phyloP scores from a whole-genome alignment of 2,329 filamentous ascomycete species.

The Talaromyces sp. region DNA sequence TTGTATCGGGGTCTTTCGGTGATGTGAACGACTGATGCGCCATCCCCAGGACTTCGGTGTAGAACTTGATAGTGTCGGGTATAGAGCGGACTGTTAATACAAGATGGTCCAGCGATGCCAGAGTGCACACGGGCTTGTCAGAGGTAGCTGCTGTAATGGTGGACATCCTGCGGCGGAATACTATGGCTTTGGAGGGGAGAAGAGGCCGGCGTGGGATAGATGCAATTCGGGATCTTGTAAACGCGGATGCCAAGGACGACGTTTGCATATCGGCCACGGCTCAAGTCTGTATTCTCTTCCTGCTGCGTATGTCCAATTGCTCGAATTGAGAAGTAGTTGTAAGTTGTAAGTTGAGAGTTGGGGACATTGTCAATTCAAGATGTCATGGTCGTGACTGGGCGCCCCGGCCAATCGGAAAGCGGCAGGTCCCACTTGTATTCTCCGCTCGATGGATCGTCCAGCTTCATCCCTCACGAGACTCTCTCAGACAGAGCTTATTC shows the following conservation, averaged over 20 bases:
- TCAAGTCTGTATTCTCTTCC: not conserved
- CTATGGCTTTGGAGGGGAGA: not conserved
- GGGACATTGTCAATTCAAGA: not conserved
- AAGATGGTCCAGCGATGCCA: conserved; percentile 52
- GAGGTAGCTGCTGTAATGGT: conserved; percentile 2
- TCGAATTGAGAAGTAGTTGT: not conserved
- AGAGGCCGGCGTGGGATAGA: not conserved
- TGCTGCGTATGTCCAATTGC: not conserved
- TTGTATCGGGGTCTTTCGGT: conserved; percentile 27
- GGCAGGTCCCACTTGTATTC: not conserved
- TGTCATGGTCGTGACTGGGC: not conserved
- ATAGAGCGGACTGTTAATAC: conserved; percentile 55
- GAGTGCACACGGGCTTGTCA: conserved; percentile 10
- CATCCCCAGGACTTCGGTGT: conserved; percentile 55
- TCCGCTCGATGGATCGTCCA: not conserved
- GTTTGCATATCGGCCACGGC: not conserved
- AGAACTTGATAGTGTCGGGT: conserved; percentile 49
- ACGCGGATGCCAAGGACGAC: not conserved
- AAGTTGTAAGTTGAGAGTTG: not conserved
- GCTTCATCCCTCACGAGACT: not conserved
- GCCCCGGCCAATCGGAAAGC: conserved; percentile 6
- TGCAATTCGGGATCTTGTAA: not conserved
- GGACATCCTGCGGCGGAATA: not conserved
- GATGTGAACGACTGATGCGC: conserved; percentile 48
- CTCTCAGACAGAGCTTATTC: not conserved